Evolutionary conservation across 2,329 filamentous ascomycete genomes (phyloP).

Genomic region (Sodiomyces alkalinus): DNA sequence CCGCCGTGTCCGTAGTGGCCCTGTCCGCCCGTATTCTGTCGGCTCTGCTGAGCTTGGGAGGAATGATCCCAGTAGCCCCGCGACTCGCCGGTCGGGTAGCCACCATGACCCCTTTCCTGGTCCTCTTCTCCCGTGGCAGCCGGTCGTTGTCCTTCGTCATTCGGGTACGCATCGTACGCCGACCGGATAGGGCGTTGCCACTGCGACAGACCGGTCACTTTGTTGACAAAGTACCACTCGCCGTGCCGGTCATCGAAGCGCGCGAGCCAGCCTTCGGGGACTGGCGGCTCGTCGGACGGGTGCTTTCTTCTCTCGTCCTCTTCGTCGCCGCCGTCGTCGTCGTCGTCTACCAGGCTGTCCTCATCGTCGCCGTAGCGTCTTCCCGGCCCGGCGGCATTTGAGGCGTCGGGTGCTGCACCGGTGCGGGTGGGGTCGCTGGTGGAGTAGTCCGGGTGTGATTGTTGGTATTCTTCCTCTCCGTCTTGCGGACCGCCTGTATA

Average conservation of each 20-base stretch:
- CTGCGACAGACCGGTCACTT: constrained; percentile 36
- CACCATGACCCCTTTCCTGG: too few relatives aligned
- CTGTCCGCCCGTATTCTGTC: neutral
- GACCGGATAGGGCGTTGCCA: constrained; percentile 28
- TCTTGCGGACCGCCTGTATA: constrained; percentile 7
- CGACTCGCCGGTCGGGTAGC: constrained; percentile 1
- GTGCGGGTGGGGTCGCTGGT: constrained; percentile 5
- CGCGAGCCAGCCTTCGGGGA: constrained; percentile 37
- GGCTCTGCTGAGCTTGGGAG: constrained; percentile 2
- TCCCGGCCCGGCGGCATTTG: too few relatives aligned
- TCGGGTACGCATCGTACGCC: constrained; percentile 1
- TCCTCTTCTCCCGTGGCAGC: neutral
- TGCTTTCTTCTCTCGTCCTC: constrained; percentile 6
- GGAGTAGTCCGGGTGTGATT: constrained; percentile 4
- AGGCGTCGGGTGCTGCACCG: constrained; percentile 4
- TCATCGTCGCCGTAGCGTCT: too few relatives aligned
- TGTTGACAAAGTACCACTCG: constrained; percentile 43
- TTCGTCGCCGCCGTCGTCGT: constrained; percentile 6
- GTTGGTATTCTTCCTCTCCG: constrained; percentile 6
- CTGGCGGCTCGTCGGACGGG: constrained; percentile 20
- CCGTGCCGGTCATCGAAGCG: constrained; percentile 38
- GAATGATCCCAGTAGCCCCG: constrained; percentile 5
- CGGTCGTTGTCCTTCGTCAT: neutral
- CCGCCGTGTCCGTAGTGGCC: neutral
- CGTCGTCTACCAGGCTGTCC: constrained; percentile 2